Evolutionary conservation across 1,284 basidiomycete species (phyloP), one percentile per base, ranked within the genome.

Genomic region (Cryptococcus floricola): DNA sequence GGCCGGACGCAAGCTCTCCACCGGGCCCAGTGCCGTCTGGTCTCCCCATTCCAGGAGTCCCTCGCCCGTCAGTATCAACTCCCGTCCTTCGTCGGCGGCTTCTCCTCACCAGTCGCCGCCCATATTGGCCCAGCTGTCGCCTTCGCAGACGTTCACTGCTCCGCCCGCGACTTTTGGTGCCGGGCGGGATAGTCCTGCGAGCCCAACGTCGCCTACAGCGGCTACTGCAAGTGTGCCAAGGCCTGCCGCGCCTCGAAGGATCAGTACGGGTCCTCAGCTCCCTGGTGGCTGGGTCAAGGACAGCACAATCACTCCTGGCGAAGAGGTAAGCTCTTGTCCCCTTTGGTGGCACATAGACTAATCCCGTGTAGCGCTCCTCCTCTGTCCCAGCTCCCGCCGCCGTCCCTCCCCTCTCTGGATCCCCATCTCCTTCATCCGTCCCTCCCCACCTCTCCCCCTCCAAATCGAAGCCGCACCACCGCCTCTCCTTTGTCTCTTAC

Each of bases 401-500:
- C 19, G 23, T 25, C 28, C 38, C 48, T 25, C 56, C 52, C 12
- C 27, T 50, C 39, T 34, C 52, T 31, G 45, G 56, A n/a, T 44
- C 53, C 18, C 50, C 43, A 57, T 73, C 51, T 13, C 63, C 66
- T 31, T 67, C 52, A 5, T 61, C 69, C 65, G 48, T 83, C 79
- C 38, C 83, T 78, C 60, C 84, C 79, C 37, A 85, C 82, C 34
- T 87, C 81, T 27, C 85, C 1, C 68, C 70, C 1, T 61, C 63
- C 42, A 72, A 70, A 60, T 67, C 69, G 45, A 69, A 67, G 56
- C 37, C 34, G 12, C 48, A 50, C 37, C 72, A 76, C 79, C 49
- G 79, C 85, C 90, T 93, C 31, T 89, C 87, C 0, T 92, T 91
- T 80, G 82, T 92, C 74, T 87, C 88, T 2, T 91, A 91, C 74